phyloP scores from a whole-genome alignment of 2,329 filamentous ascomycete genomes.

The Ophiostoma perfectum region DNA sequence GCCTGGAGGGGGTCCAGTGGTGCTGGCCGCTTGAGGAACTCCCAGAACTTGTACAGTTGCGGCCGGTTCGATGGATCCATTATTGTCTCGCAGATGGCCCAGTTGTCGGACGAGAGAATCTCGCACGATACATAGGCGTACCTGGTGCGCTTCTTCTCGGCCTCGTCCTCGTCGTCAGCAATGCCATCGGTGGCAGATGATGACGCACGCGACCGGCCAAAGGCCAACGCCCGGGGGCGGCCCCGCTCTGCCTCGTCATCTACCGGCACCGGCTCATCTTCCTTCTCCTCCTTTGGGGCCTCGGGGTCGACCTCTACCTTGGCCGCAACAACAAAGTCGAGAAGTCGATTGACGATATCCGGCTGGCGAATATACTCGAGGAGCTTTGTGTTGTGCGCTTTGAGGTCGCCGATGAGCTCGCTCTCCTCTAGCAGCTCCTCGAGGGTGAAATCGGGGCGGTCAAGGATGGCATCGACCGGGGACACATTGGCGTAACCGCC shows the following conservation, averaged over 20 bases:
- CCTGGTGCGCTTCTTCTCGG: conserved; percentile 84
- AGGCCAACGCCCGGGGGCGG: conserved; percentile 41
- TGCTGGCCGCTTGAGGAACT: conserved; percentile 75
- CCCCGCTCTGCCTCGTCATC: conserved; percentile 36
- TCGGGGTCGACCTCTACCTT: conserved; percentile 45
- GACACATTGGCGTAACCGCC: conserved; percentile 97
- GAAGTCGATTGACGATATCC: conserved; percentile 72
- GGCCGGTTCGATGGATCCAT: conserved; percentile 66
- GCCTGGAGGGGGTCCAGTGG: conserved; percentile 90
- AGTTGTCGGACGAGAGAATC: conserved; percentile 89
- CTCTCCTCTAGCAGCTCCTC: conserved; percentile 95
- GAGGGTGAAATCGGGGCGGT: conserved; percentile 90
- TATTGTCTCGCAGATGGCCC: conserved; percentile 90
- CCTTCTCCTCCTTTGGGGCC: conserved; percentile 23
- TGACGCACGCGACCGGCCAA: conserved; percentile 49
- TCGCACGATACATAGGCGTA: conserved; percentile 93
- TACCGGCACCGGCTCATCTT: conserved; percentile 31
- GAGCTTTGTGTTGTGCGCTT: conserved; percentile 95
- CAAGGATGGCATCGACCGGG: conserved; percentile 91
- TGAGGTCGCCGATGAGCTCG: conserved; percentile 94
- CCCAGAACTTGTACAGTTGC: conserved; percentile 80
- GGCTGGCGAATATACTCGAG: conserved; percentile 93
- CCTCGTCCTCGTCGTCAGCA: conserved; percentile 61
- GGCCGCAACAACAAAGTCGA: conserved; percentile 87
- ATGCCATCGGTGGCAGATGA: conserved; percentile 44